Base-by-base conservation (phyloP, 768 basidiomycete species). In the Trametes elegans region DNA sequence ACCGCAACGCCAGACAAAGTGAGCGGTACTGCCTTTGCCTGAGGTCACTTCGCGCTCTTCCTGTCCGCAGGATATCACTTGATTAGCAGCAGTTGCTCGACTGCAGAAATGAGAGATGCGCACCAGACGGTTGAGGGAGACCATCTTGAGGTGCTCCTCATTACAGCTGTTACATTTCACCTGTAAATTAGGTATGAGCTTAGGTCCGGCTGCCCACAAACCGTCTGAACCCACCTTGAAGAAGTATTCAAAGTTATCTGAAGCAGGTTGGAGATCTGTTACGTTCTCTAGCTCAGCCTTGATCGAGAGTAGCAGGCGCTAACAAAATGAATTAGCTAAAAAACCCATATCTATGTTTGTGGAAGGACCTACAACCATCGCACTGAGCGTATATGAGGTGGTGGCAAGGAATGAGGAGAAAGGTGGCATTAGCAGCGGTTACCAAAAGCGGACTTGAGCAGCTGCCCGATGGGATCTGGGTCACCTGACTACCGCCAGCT, bases 1-100 rank as follows among this genome's bases (percentile, higher is more conserved):
- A 21, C 83, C 80, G 62, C 90, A 93, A 59, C 75, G 77, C 91
- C 91, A 93, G 32, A 93, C 88, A 62, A 93, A 85, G 67, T 92
- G 74, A 5, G 91, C 91, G 6, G 74, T 85, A 64, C 70, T 79
- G 40, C 83, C 81, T 70, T 85, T 91, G 14, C 84, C 75, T 7
- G 83, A 79, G 16, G 82, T 77, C n/a, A 90, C 72, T 57, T 85
- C 80, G 57, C 71, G 78, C 66, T 81, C 76, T 69, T 90, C 83
- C 90, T 92, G 61, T 26, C 1, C 4, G 21, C 3, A 8, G 26
- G 16, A 27, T 32, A 8, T 5, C 24, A 34, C 14, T 10, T 34
- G 3, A 32, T 8, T 21, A 7, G 34, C 8, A 8, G 6, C 19
- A 18, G 2, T n/a, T 6, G 3, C 19, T 34, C 9, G 29, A 9